Evolutionary conservation across 352 stramenopile species (phyloP).

Genomic region (Globisporangium parvum): DNA sequence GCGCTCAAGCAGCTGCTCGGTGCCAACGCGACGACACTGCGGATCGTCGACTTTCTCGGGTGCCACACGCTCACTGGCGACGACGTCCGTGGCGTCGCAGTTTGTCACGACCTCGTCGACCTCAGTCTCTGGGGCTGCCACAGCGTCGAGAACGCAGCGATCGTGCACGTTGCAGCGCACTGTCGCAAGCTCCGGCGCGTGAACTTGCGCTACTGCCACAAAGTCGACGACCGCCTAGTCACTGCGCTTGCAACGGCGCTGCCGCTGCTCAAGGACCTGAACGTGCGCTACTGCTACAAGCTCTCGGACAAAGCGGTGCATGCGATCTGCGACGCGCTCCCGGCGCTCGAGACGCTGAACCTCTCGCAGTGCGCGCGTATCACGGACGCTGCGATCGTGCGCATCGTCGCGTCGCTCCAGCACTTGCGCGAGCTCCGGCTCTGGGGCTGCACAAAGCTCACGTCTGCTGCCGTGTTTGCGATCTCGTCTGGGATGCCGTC

Average conservation of each 20-base stretch:
- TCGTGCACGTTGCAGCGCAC: slow-evolving; percentile 47
- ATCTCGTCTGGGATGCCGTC: slow-evolving; percentile 60
- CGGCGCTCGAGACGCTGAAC: slow-evolving; percentile 55
- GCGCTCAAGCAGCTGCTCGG: slow-evolving; percentile 43
- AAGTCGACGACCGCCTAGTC: slow-evolving; percentile 72
- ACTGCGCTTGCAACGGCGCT: slow-evolving; percentile 38
- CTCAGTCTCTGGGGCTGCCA: slow-evolving; percentile 74
- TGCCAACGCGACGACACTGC: slow-evolving; percentile 41
- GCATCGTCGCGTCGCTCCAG: slow-evolving; percentile 47
- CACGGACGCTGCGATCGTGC: slow-evolving; percentile 59
- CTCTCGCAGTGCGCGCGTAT: slow-evolving; percentile 79
- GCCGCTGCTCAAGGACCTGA: slow-evolving; percentile 55
- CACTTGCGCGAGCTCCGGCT: slow-evolving; percentile 68
- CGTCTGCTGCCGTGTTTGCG: slow-evolving; percentile 54
- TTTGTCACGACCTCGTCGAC: slow-evolving; percentile 41
- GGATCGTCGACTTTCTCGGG: slow-evolving; percentile 63
- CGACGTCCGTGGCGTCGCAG: slow-evolving; percentile 38
- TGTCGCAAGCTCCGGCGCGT: slow-evolving; percentile 42
- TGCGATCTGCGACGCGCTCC: slow-evolving; percentile 41
- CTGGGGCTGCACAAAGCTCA: slow-evolving; percentile 81
- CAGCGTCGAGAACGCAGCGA: slow-evolving; percentile 64
- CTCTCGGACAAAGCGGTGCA: slow-evolving; percentile 62
- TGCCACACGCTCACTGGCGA: slow-evolving; percentile 64
- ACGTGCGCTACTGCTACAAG: slow-evolving; percentile 86
- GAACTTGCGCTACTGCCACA: slow-evolving; percentile 82